Conservation (phyloP, 495 filamentous ascomycete species). For the Aspergillus coremiiformis region DNA sequence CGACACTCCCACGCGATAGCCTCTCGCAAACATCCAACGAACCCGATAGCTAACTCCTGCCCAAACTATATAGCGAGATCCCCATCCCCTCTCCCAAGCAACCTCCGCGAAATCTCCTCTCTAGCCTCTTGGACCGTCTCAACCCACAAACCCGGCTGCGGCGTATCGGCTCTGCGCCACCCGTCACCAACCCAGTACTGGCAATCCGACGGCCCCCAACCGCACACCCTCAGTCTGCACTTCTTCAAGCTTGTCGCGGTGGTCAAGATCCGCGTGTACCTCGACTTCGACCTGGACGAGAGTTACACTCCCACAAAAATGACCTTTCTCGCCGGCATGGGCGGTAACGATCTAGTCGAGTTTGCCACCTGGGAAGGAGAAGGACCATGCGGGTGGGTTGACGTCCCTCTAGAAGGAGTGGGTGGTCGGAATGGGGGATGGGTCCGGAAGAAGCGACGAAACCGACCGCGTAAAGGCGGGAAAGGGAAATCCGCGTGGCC, state of each 20-base stretch:
- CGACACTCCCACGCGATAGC: not conserved
- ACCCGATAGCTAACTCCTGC: conserved; percentile 3
- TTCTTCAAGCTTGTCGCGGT: conserved; percentile 91
- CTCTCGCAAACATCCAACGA: not conserved
- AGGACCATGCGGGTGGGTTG: conserved; percentile 80
- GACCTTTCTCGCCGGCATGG: conserved; percentile 74
- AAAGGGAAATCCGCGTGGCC: not conserved
- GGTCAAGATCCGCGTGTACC: conserved; percentile 71
- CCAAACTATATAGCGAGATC: conserved; percentile 21
- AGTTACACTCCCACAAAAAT: conserved; percentile 96
- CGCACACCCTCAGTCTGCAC: conserved; percentile 87
- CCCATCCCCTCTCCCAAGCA: conserved; percentile 33
- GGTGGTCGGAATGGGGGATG: conserved; percentile 39
- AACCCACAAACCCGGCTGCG: conserved; percentile 85
- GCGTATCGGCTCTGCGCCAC: conserved; percentile 73
- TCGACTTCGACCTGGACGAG: conserved; percentile 88
- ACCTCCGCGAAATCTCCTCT: conserved; percentile 85
- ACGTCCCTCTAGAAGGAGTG: conserved; percentile 68
- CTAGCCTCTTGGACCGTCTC: conserved; percentile 90
- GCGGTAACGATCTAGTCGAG: conserved; percentile 76
- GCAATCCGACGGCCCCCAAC: conserved; percentile 96
- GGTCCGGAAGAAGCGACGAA: conserved; percentile 21
- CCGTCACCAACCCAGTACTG: conserved; percentile 78
- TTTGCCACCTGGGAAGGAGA: conserved; percentile 71
- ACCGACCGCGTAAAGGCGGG: not conserved